A percentile compares a stretch with the other conserved stretches of the same genome.
Evolutionary conservation across 371 early-diverging fungal genomes (phyloP).

Genomic region (Aphelidium insulamus): DNA sequence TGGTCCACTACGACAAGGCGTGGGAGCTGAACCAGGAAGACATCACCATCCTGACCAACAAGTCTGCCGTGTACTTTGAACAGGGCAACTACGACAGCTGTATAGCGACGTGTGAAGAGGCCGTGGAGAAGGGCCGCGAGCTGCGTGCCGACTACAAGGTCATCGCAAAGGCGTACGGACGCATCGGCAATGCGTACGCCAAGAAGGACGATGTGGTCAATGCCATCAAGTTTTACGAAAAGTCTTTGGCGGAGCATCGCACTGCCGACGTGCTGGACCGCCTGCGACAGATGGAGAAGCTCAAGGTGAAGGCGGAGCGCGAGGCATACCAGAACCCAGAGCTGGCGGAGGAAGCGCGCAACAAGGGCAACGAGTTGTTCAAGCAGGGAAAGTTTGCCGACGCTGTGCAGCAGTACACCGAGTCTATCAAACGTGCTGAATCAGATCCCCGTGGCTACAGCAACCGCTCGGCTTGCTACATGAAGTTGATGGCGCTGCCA

Average conservation of each 20-base stretch:
- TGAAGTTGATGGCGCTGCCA: conserved; percentile 77
- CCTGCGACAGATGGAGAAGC: conserved; percentile 66
- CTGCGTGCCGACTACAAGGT: conserved; percentile 79
- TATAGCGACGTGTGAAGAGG: conserved; percentile 74
- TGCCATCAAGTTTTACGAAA: conserved; percentile 76
- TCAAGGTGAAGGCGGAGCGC: conserved; percentile 49
- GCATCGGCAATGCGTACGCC: conserved; percentile 71
- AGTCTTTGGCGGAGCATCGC: conserved; percentile 86
- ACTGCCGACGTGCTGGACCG: conserved; percentile 76
- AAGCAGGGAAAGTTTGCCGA: conserved; percentile 67
- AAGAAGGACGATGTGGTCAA: conserved; percentile 53
- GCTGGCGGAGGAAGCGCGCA: conserved; percentile 74
- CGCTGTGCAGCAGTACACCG: conserved; percentile 86
- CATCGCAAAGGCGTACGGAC: conserved; percentile 78
- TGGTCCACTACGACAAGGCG: conserved; percentile 76
- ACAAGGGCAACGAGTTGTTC: conserved; percentile 78
- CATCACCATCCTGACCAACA: conserved; percentile 81
- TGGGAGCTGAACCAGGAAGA: conserved; percentile 68
- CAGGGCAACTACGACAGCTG: conserved; percentile 72
- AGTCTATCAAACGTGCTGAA: conserved; percentile 87
- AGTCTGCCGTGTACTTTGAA: conserved; percentile 85
- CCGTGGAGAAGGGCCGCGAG: conserved; percentile 78
- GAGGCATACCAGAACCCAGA: conserved; percentile 63
- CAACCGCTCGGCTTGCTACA: conserved; percentile 90
- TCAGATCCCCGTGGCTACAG: conserved; percentile 72